Evolutionary conservation across 768 basidiomycete genomes (phyloP).

Genomic region (Mycena kentingensis): DNA sequence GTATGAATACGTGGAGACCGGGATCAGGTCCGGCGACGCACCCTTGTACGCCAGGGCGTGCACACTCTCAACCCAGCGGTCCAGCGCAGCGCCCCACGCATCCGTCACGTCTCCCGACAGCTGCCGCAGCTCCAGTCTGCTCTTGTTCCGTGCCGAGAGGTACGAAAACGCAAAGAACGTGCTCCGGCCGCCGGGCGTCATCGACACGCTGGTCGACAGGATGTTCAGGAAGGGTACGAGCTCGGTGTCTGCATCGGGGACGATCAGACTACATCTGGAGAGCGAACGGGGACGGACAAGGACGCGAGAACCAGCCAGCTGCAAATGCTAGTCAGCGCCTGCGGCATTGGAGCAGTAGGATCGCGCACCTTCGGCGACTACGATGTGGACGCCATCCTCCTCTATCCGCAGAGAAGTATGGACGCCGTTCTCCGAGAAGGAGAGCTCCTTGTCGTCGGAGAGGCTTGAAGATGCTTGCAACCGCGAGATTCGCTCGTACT

Average conservation of each 20-base stretch:
- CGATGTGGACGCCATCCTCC: constrained; percentile 14
- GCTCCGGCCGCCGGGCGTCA: constrained; percentile 15
- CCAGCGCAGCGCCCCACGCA: constrained; percentile 4
- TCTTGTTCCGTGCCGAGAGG: constrained; percentile 18
- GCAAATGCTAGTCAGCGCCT: not conserved
- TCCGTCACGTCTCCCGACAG: constrained; percentile 17
- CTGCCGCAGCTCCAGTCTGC: constrained; percentile 13
- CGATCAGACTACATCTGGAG: not conserved
- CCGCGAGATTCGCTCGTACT: constrained; percentile 12
- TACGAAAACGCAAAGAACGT: constrained; percentile 20
- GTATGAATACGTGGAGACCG: not conserved
- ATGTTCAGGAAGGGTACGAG: constrained; percentile 16
- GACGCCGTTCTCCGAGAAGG: constrained; percentile 13
- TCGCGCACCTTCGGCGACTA: not conserved
- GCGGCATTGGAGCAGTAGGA: not conserved
- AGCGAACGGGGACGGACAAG: not conserved
- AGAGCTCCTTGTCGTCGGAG: constrained; percentile 17
- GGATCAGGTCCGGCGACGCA: not conserved
- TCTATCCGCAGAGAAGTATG: constrained; percentile 13
- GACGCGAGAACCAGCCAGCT: not conserved
- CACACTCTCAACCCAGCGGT: constrained; percentile 16
- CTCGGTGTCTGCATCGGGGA: not conserved
- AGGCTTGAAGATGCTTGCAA: constrained; percentile 7
- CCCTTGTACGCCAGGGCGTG: constrained; percentile 17
- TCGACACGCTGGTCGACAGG: constrained; percentile 8